Base-by-base conservation (phyloP, 805 yeast genomes). In the Saturnispora zaruensis region DNA sequence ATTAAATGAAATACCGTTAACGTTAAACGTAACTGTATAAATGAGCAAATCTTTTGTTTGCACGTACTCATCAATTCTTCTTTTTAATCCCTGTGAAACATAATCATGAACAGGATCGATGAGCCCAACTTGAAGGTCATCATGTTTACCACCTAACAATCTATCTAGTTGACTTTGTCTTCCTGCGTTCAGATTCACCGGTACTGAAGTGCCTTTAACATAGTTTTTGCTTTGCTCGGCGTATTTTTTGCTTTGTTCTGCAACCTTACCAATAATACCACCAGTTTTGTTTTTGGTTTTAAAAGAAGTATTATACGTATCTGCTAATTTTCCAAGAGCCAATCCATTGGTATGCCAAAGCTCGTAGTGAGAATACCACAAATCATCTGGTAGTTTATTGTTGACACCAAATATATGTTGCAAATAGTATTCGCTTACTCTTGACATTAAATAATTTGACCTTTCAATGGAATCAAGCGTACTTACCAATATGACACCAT, bases 91-190 rank as follows among this genome's bases (percentile, higher is more conserved):
- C 24, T 61, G 59, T 8, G 66, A 61, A 16, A 78, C 74, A 59
- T 70, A 76, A 51, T 76, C 79, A 60, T 78, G 82, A 32, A 78
- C 70, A 1, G 82, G 82, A 56, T 77, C 79, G 54, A 68, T 69
- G 6, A 78, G 59, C 5, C 62, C 66, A 9, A 78, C 71, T 23
- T 65, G 65, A 7, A 65, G 63, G 56, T 76, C 81, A 45, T 70
- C 75, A 43, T 71, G 73, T 33, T 69, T 56, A 46, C 78, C 63
- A 4, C 82, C 82, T 18, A 78, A 57, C 25, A 78, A 61, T 56
- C 75, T 76, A 46, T 76, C 68, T 60, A 64, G 58, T 43, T 61
- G 64, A 32, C 52, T 50, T 50, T 64, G 68, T 45, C 60, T 59
- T 33, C 62, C 59, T 1, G 50, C 23, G 25, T 53, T 53, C 3